Evolutionary conservation across 2,329 filamentous ascomycete genomes (phyloP), one percentile per base, ranked within the genome.

Genomic region (Colletotrichum ledebouriae): DNA sequence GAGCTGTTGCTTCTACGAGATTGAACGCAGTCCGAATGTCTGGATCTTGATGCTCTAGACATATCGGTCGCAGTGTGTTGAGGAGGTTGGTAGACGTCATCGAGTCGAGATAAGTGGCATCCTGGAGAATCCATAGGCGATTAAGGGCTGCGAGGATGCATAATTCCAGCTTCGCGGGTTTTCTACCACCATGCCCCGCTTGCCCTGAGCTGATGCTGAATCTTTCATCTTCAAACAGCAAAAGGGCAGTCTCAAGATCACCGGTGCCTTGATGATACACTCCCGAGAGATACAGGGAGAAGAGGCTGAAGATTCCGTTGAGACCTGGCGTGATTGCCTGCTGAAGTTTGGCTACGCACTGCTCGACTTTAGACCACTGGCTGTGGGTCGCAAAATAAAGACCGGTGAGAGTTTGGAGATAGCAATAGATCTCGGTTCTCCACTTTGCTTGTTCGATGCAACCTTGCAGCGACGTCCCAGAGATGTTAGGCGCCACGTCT

Each of bases 1-100:
- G 81, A 6, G 92, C 85, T 2, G 90, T 89, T 6, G 93, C 91
- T 72, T 90, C 86, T 64, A 95, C 86, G 11, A 97, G 86, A 74
- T 92, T 89, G 82, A 91, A 95, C 1, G 93, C 93, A 37, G 92
- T 91, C 71, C 88, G 87, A 64, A 98, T 89, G 73, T 94, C 91
- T 73, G 87, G 85, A 78, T 93, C 94, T 42, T 87, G 85, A 76
- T 94, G 92, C 62, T 86, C 84, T 17, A 83, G 79, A 78, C 93
- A 96, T 58, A 92, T 83, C 0, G 88, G 86, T 59, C 90, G 87
- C 6, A 97, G 81, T 55, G 86, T 84, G 42, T 90, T 85, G 29
- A 97, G 83, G 7, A 95, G 79, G 9, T 84, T 80, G 2, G 85
- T 81, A 13, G 91, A 89, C 29, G 86, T 82, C 42, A 83, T 80